Evolutionary conservation across 331 rosid species (phyloP).

Genomic region (Rosa hybrid): DNA sequence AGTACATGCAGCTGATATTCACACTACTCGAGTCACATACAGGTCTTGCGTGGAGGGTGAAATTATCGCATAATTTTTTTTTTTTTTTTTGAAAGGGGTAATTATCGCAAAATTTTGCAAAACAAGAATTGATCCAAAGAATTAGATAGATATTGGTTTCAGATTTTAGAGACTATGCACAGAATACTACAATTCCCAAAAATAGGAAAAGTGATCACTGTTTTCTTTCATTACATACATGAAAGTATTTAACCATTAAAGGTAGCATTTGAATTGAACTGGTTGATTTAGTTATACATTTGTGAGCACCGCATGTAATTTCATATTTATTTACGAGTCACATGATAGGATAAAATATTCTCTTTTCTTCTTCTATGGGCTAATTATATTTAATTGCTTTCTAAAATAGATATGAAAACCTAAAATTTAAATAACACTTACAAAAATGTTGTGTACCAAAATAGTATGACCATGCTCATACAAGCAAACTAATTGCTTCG

Average conservation of each 20-base stretch:
- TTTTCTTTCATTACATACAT: background rate
- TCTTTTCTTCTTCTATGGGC: too few relatives aligned
- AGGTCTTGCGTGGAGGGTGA: constrained; percentile 35
- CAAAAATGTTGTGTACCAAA: too few relatives aligned
- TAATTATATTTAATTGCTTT: too few relatives aligned
- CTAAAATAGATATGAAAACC: too few relatives aligned
- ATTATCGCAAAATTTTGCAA: constrained; percentile 20
- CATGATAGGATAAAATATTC: background rate
- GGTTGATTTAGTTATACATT: too few relatives aligned
- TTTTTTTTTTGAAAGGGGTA: background rate
- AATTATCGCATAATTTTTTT: constrained; percentile 23
- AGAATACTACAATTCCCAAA: background rate
- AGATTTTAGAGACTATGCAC: background rate
- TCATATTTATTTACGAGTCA: background rate
- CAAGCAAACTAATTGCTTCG: too few relatives aligned
- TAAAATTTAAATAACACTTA: too few relatives aligned
- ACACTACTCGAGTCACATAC: constrained; percentile 33
- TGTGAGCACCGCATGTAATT: too few relatives aligned
- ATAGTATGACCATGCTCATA: too few relatives aligned
- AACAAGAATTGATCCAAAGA: background rate
- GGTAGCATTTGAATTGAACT: too few relatives aligned
- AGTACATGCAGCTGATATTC: background rate
- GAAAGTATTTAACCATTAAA: too few relatives aligned
- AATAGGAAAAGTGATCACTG: background rate
- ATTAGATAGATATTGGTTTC: background rate